A percentile compares a stretch with the other conserved stretches of the same genome.
phyloP scores from a whole-genome alignment of 345 rosid genomes.

The Microthlaspi erraticum region DNA sequence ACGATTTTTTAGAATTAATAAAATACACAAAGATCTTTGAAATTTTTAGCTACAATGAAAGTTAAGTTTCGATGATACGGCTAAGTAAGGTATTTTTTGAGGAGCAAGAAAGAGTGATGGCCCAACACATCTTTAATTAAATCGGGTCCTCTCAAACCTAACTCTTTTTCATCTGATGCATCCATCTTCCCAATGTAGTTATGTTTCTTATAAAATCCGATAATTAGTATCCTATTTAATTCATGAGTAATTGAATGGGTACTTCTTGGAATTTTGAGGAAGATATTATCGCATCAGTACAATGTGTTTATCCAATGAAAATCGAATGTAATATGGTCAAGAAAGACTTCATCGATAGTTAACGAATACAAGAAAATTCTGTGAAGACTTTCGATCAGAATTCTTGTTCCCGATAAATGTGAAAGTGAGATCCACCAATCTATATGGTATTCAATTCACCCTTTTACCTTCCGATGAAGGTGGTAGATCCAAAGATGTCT shows the following conservation, averaged over 20 bases:
- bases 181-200: background rate
- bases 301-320: background rate
- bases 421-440: conserved; percentile 24
- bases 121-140: conserved; percentile 41
- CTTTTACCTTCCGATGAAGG: background rate
- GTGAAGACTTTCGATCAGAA: background rate
- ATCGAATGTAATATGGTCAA: background rate
- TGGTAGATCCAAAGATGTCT: conserved; percentile 28
- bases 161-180: conserved; percentile 14
- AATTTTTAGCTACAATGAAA: conserved; percentile 32
- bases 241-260: background rate
- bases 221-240: background rate
- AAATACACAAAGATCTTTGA: background rate
- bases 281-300: conserved; percentile 1
- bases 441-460: background rate
- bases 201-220: background rate
- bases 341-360: conserved; percentile 3
- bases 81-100: conserved; percentile 45
- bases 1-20: conserved; percentile 25
- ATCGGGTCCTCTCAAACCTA: conserved; percentile 40
- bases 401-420: background rate
- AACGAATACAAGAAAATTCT: background rate
- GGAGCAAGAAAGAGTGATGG: conserved; percentile 44
- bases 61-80: conserved; percentile 44
- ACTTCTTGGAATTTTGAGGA: background rate